Evolutionary conservation across 2,329 filamentous ascomycete species (phyloP), one percentile per base, ranked within the genome.

Genomic region (Pseudogymnoascus sp.): DNA sequence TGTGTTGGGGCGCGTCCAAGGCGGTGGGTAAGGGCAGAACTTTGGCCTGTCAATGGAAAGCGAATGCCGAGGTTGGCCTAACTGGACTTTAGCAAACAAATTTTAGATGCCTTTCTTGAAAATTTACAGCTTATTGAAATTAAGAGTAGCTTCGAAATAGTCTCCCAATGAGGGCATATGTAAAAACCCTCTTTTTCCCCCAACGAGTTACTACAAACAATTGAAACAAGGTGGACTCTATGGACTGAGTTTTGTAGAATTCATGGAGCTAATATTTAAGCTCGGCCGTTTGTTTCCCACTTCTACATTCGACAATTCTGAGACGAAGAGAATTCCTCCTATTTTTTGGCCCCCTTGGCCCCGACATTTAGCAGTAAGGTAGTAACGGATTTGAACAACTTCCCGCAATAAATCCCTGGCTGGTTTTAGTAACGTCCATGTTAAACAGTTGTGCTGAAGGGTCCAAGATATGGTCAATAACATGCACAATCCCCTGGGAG

Each of bases 321-420:
- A 45, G 10, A 23, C 12, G 11, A 42, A 18, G 16, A 12, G 4
- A 45, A 45, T 6, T 21, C 18, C 16, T 45, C 3, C 4, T 4
- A 45, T 7, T 10, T 31, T 31, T 39, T 40, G 7, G 0, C 2
- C 10, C 18, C 40, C 16, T 21, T 10, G 4, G 40, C 2, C 12
- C 61, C 12, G 59, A 14, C 29, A 26, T 21, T 16, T 63, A 75
- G 39, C 68, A 72, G 18, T 71, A 72, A 11, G 69, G 67, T 36
- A 72, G 54, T 5, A 64, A 65, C 1, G 68, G 69, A 26, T 71
- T 69, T 18, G 69, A 72, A 59, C 68, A 72, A 62, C 71, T 71
- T 5, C 69, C 69, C 16, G 69, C 65, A 60, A 71, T 71, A 42
- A 70, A 72, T 10, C 60, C 65, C 26, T 71, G 70, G 2, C 59